These are phyloP conservation scores for Medicago lupulina DNA, from an alignment of 306 rosid genomes.

Conservation along the genomic window DNA sequence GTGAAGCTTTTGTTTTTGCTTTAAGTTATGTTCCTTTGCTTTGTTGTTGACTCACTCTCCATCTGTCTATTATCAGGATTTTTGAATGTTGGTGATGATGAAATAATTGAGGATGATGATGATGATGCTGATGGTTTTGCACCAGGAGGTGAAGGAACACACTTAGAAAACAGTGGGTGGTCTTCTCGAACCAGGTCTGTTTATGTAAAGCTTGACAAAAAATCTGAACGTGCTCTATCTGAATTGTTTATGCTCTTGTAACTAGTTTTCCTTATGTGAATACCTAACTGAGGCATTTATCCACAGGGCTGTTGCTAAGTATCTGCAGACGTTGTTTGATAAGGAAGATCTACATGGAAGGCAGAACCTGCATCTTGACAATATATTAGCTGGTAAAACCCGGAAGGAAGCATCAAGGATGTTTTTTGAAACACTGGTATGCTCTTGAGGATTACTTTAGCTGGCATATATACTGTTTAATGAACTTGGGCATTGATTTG, in stretches of 20 bases:
- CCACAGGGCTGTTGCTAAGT: conserved; percentile 88
- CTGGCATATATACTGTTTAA: background rate
- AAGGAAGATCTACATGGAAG: conserved; percentile 72
- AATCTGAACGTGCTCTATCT: background rate
- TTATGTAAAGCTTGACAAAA: conserved; percentile 35
- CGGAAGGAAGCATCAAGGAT: conserved; percentile 56
- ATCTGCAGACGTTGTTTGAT: conserved; percentile 84
- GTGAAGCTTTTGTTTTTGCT: conserved; percentile 20
- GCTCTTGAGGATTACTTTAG: conserved; percentile 35
- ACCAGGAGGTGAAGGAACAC: conserved; percentile 66
- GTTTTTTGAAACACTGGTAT: conserved; percentile 67
- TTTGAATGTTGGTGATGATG: conserved; percentile 90
- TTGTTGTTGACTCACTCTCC: conserved; percentile 22
- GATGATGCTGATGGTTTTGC: conserved; percentile 66
- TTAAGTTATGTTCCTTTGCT: conserved; percentile 26
- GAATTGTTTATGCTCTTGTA: conserved; percentile 18
- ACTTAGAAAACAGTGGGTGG: conserved; percentile 94
- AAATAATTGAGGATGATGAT: conserved; percentile 61
- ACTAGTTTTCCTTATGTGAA: conserved; percentile 22
- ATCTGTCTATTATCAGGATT: conserved; percentile 62
- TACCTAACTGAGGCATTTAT: conserved; percentile 38
- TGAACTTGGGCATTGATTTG: conserved; percentile 22
- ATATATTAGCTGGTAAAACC: conserved; percentile 59
- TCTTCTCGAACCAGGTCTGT: conserved; percentile 96
- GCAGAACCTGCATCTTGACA: conserved; percentile 74